Conservation (phyloP, 371 early-diverging fungal species). For the Neoconidiobolus thromboides region DNA sequence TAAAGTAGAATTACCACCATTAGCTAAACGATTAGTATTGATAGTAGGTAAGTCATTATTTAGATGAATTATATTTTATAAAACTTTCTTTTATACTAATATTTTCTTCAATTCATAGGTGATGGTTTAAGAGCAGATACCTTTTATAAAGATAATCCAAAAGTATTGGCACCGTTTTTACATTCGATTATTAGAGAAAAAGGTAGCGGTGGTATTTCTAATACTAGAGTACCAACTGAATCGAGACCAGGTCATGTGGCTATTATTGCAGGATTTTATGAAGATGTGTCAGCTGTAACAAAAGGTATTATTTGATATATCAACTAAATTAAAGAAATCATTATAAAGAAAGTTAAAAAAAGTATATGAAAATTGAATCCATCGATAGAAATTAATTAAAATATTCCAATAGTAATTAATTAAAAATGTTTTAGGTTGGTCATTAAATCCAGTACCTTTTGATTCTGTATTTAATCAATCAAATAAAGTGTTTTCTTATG, state of each 20-base stretch:
- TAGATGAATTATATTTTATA: neutral
- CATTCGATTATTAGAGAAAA: conserved; percentile 29
- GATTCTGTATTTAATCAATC: conserved; percentile 88
- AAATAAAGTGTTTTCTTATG: conserved; percentile 87
- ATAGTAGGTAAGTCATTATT: conserved; percentile 48
- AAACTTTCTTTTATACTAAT: neutral
- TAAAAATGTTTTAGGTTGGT: conserved; percentile 50
- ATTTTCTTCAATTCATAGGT: conserved; percentile 20
- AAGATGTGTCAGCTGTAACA: conserved; percentile 92
- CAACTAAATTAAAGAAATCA: neutral
- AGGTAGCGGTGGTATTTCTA: conserved; percentile 83
- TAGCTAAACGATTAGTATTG: conserved; percentile 68
- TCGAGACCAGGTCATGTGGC: conserved; percentile 96
- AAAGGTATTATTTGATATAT: conserved; percentile 31
- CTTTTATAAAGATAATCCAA: conserved; percentile 21
- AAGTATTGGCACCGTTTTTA: conserved; percentile 53
- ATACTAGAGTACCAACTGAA: conserved; percentile 94
- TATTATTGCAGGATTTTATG: conserved; percentile 90
- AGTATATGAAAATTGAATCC: too few relatives aligned
- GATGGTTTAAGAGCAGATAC: conserved; percentile 90
- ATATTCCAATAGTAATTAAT: too few relatives aligned
- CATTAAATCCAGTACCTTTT: conserved; percentile 89
- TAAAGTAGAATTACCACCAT: conserved; percentile 10
- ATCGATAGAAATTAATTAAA: too few relatives aligned
- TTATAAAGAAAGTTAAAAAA: too few relatives aligned